Percentiles rank a stretch among this genome's conserved stretches.
Conservation (phyloP, 2,329 filamentous ascomycete species). For the Microsporum ferrugineum region DNA sequence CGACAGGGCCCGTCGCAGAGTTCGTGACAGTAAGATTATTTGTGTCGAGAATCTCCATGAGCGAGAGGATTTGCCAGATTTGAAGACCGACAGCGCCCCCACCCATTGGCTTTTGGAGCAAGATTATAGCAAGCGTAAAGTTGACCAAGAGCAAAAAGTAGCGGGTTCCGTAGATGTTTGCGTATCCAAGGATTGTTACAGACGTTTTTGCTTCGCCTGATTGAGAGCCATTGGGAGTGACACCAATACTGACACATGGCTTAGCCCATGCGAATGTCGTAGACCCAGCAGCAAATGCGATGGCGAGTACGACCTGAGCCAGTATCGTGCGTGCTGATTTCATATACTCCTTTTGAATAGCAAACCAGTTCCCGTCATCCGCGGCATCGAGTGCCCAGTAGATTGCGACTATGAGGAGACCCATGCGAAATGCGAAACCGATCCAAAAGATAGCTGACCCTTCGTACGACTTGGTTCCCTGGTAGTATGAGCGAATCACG, state of each 20-base stretch:
- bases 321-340: conserved; percentile 66
- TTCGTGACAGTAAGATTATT: conserved; percentile 50
- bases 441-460: conserved; percentile 79
- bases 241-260: conserved; percentile 65
- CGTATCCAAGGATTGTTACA: conserved; percentile 78
- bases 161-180: conserved; percentile 81
- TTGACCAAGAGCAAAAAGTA: conserved; percentile 77
- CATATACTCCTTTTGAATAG: conserved; percentile 48
- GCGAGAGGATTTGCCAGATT: conserved; percentile 77
- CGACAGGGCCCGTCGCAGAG: conserved; percentile 63
- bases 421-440: conserved; percentile 62
- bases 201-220: conserved; percentile 32
- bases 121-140: conserved; percentile 61
- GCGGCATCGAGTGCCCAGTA: conserved; percentile 89
- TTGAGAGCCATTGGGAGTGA: conserved; percentile 38
- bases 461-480: conserved; percentile 74
- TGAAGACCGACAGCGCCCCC: conserved; percentile 70
- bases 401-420: conserved; percentile 60
- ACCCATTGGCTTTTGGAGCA: conserved; percentile 92
- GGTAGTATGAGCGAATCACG: conserved; percentile 73
- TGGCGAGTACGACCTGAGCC: conserved; percentile 66
- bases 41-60: conserved; percentile 53
- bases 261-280: conserved; percentile 77
- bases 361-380: conserved; percentile 69
- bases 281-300: conserved; percentile 73